These are phyloP conservation scores for Scedosporium minutisporum DNA, from an alignment of 2,329 filamentous ascomycete species.

Conservation along the genomic window DNA sequence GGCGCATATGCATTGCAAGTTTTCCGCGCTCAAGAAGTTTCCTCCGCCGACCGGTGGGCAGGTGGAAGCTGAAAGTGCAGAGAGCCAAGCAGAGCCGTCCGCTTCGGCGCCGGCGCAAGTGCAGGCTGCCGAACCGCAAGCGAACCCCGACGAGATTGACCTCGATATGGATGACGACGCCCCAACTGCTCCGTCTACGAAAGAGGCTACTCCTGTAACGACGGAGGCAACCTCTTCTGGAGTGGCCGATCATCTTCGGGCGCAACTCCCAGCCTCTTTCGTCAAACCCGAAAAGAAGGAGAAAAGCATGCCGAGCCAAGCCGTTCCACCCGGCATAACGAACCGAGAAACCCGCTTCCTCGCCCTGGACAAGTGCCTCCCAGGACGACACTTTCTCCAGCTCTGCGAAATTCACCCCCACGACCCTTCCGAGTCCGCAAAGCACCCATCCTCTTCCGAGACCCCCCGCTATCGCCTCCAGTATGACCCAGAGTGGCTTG, in stretches of 20 bases:
- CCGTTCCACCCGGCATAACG: constrained; percentile 60
- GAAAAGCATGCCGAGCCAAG: constrained; percentile 41
- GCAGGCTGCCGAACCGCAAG: constrained; percentile 11
- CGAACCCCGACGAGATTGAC: constrained; percentile 62
- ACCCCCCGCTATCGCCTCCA: constrained; percentile 47
- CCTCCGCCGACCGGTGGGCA: constrained; percentile 10
- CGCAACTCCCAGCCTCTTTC: constrained; percentile 70
- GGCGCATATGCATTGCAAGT: constrained; percentile 88
- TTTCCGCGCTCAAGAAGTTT: constrained; percentile 57
- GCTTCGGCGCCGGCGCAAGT: not conserved
- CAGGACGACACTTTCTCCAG: constrained; percentile 72
- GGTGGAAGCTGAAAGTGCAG: not conserved
- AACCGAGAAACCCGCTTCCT: constrained; percentile 79
- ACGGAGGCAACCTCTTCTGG: constrained; percentile 5
- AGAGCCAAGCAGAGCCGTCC: not conserved
- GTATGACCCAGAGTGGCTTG: constrained; percentile 93
- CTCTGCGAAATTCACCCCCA: constrained; percentile 54
- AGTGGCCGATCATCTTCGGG: constrained; percentile 56
- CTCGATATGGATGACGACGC: constrained; percentile 43
- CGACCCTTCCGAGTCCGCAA: constrained; percentile 19
- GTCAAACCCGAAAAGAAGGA: constrained; percentile 26
- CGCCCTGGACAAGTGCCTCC: constrained; percentile 83
- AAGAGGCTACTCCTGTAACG: constrained; percentile 10
- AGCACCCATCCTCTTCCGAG: constrained; percentile 12
- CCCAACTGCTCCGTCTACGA: constrained; percentile 9